phyloP scores from a whole-genome alignment of 306 rosid species.

The Sesbania bispinosa region DNA sequence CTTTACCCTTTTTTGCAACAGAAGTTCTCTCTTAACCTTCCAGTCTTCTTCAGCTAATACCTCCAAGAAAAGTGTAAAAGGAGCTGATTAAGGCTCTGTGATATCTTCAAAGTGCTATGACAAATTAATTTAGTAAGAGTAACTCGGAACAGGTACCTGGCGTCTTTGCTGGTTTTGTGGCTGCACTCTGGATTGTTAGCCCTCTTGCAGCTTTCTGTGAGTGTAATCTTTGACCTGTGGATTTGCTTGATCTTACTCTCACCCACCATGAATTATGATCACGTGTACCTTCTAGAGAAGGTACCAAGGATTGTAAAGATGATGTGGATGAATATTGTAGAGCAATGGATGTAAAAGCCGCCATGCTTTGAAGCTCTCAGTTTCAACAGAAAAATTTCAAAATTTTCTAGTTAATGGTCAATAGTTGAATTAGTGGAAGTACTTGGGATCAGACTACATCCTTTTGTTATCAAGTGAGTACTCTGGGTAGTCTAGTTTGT shows the following conservation, averaged over 20 bases:
- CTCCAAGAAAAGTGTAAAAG: constrained; percentile 34
- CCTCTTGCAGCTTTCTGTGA: constrained; percentile 41
- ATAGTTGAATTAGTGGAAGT: constrained; percentile 21
- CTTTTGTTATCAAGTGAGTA: constrained; percentile 6
- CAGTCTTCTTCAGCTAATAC: constrained; percentile 94
- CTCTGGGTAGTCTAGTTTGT: not conserved
- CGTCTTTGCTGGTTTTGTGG: constrained; percentile 78
- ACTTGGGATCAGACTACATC: not conserved
- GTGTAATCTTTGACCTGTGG: constrained; percentile 31
- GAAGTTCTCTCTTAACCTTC: constrained; percentile 74
- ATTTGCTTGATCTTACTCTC: constrained; percentile 37
- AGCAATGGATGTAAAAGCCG: constrained; percentile 53
- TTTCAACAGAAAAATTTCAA: constrained; percentile 2
- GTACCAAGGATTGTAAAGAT: constrained; percentile 41
- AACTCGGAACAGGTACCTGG: constrained; percentile 60
- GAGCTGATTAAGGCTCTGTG: constrained; percentile 14
- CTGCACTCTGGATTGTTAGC: constrained; percentile 57
- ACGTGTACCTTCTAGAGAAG: constrained; percentile 42
- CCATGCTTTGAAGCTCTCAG: constrained; percentile 41
- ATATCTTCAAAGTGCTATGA: not conserved
- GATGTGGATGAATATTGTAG: constrained; percentile 49
- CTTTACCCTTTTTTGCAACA: constrained; percentile 70
- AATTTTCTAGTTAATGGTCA: not conserved
- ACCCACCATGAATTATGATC: constrained; percentile 40
- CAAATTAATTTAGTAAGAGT: not conserved